Conservation (phyloP, 805 yeast species). For the Yarrowia keelungensis region DNA sequence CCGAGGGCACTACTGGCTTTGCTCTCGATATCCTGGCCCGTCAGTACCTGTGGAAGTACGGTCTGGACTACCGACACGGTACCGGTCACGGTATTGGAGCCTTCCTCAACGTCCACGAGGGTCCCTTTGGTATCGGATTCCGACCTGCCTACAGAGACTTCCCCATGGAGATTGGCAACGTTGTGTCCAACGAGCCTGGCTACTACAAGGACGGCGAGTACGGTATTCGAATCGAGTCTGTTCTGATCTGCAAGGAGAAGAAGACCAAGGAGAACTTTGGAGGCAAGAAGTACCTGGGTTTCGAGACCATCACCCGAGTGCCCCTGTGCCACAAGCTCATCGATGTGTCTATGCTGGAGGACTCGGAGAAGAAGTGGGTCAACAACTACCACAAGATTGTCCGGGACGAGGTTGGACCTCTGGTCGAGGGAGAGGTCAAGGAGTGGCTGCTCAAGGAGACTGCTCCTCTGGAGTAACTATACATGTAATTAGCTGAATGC, state of each 20-base stretch:
- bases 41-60: conserved; percentile 79
- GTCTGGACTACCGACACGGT: conserved; percentile 90
- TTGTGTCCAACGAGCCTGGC: conserved; percentile 93
- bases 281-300: conserved; percentile 65
- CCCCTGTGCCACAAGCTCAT: conserved; percentile 85
- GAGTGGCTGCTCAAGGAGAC: conserved; percentile 79
- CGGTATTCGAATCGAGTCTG: conserved; percentile 91
- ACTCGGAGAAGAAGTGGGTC: conserved; percentile 71
- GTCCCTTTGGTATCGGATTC: conserved; percentile 82
- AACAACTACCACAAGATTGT: conserved; percentile 69
- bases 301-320: conserved; percentile 82
- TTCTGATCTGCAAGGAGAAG: conserved; percentile 62
- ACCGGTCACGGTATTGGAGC: conserved; percentile 98
- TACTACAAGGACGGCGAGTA: conserved; percentile 87
- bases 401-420: conserved; percentile 59
- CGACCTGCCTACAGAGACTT: conserved; percentile 57
- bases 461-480: conserved; percentile 46
- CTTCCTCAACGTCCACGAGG: conserved; percentile 90
- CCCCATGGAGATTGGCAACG: conserved; percentile 69
- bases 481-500: too few relatives aligned
- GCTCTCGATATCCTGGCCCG: conserved; percentile 84
- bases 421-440: conserved; percentile 63
- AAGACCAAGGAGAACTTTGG: conserved; percentile 57
- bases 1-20: conserved; percentile 75
- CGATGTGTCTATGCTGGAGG: conserved; percentile 61